Percentiles rank a stretch among this genome's conserved stretches.
Evolutionary conservation across 139 green algal genomes (phyloP).

Genomic region (Marvania coccoides): DNA sequence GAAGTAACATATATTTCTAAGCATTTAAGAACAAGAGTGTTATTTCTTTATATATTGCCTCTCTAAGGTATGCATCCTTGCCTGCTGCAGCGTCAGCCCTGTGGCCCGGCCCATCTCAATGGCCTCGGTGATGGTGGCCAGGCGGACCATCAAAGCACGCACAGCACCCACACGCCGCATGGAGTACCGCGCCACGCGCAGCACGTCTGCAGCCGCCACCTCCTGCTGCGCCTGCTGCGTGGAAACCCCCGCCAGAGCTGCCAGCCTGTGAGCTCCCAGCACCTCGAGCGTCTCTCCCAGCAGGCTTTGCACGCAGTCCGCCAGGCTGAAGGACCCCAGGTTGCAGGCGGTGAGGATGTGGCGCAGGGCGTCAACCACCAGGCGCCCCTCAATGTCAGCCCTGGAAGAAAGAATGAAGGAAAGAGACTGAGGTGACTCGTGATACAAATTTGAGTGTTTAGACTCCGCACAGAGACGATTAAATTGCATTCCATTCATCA

Average conservation of each 20-base stretch:
- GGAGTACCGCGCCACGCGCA: slow-evolving; percentile 25
- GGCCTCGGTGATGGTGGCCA: slow-evolving; percentile 63
- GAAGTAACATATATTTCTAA: too few species aligned
- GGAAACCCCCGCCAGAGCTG: slow-evolving; percentile 9
- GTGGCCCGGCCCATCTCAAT: slow-evolving; percentile 77
- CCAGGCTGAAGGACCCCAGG: slow-evolving; percentile 66
- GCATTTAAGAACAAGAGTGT: too few species aligned
- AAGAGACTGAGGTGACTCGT: too few species aligned
- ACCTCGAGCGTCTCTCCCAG: slow-evolving; percentile 56
- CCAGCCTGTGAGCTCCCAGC: slow-evolving; percentile 16
- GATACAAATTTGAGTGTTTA: too few species aligned
- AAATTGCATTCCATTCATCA: too few species aligned
- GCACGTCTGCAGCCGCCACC: not conserved
- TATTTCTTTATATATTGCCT: not conserved
- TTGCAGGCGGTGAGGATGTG: slow-evolving; percentile 51
- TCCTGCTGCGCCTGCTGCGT: not conserved
- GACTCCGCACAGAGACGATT: too few species aligned
- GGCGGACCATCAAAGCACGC: slow-evolving; percentile 37
- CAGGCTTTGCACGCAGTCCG: slow-evolving; percentile 56
- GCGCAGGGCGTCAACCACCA: slow-evolving; percentile 61
- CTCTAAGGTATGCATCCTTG: not conserved
- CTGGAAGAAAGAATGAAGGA: not conserved
- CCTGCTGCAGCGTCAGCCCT: slow-evolving; percentile 59
- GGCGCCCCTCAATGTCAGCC: slow-evolving; percentile 43
- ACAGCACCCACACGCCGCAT: slow-evolving; percentile 33